A percentile compares a stretch with the other conserved stretches of the same genome.
phyloP scores from a whole-genome alignment of 2,329 filamentous ascomycete species.

The Fusarium algeriense region DNA sequence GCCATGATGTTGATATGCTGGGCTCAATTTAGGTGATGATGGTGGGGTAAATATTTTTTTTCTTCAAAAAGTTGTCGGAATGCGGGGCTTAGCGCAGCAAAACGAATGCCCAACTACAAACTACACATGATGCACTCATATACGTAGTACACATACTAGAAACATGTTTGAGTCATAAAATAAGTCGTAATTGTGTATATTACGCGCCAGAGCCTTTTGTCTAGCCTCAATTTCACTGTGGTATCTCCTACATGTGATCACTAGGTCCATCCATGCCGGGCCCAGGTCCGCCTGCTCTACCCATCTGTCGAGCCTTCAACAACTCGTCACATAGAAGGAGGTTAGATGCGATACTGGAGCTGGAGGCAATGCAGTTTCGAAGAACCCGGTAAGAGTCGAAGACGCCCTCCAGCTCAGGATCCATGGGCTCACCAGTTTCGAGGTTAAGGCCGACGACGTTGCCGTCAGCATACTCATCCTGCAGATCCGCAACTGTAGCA shows the following conservation, averaged over 20 bases:
- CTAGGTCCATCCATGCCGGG: constrained; percentile 73
- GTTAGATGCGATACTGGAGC: constrained; percentile 95
- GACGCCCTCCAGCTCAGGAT: constrained; percentile 90
- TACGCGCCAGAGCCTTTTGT: constrained; percentile 51
- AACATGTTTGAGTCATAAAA: not conserved
- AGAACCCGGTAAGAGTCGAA: constrained; percentile 97
- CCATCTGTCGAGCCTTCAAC: constrained; percentile 98
- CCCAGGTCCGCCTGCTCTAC: constrained; percentile 70
- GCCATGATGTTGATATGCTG: constrained; percentile 65
- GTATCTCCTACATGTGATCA: constrained; percentile 61
- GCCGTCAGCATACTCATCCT: constrained; percentile 87
- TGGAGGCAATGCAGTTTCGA: constrained; percentile 92
- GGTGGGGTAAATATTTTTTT: constrained; percentile 59
- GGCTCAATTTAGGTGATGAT: constrained; percentile 42
- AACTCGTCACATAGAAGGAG: constrained; percentile 95
- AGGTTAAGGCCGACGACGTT: constrained; percentile 89
- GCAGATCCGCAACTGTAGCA: constrained; percentile 79
- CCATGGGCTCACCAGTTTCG: constrained; percentile 91
- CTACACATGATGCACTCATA: not conserved
- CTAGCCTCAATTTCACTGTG: constrained; percentile 54
- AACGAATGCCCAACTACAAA: constrained; percentile 15
- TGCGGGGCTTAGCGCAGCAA: constrained; percentile 50
- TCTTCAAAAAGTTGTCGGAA: constrained; percentile 42
- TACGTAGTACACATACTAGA: constrained; percentile 6
- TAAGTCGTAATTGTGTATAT: constrained; percentile 43